Conservation (phyloP, 129 eudicot species). For the Rutidosis leptorrhynchoides region DNA sequence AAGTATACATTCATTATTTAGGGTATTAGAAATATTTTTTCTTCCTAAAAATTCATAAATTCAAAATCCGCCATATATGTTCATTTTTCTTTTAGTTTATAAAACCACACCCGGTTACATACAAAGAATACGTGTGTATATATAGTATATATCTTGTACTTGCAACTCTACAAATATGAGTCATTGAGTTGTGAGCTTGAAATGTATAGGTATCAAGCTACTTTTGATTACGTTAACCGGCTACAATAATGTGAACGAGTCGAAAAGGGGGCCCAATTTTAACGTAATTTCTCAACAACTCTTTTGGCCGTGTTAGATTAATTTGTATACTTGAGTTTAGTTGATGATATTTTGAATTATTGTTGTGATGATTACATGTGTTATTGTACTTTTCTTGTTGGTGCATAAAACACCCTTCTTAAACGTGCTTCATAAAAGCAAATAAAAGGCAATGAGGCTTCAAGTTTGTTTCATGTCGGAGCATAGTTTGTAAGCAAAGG, state of each 20-base stretch:
- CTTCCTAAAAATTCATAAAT: too few species aligned
- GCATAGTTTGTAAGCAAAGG: slow-evolving; percentile 30
- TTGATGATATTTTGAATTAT: neutral
- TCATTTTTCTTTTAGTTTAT: too few species aligned
- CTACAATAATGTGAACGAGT: neutral
- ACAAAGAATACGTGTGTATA: too few species aligned
- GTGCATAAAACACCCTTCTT: slow-evolving; percentile 5
- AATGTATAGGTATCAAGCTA: neutral
- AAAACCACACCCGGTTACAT: too few species aligned
- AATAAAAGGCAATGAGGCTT: slow-evolving; percentile 18
- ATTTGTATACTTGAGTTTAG: neutral
- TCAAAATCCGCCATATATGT: too few species aligned
- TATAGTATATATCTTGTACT: neutral
- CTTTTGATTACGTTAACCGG: neutral
- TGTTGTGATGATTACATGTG: neutral
- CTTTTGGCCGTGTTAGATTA: neutral
- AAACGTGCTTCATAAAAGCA: neutral
- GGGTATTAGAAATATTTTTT: too few species aligned
- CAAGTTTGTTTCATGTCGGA: slow-evolving; percentile 6
- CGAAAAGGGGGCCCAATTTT: too few species aligned
- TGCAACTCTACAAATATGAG: neutral
- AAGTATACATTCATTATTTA: too few species aligned
- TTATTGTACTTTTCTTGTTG: slow-evolving; percentile 1
- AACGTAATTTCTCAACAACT: too few species aligned
- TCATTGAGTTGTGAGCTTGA: neutral